These are phyloP conservation scores for Elaphomyces granulatus DNA, from an alignment of 495 filamentous ascomycete genomes.

Conservation along the genomic window DNA sequence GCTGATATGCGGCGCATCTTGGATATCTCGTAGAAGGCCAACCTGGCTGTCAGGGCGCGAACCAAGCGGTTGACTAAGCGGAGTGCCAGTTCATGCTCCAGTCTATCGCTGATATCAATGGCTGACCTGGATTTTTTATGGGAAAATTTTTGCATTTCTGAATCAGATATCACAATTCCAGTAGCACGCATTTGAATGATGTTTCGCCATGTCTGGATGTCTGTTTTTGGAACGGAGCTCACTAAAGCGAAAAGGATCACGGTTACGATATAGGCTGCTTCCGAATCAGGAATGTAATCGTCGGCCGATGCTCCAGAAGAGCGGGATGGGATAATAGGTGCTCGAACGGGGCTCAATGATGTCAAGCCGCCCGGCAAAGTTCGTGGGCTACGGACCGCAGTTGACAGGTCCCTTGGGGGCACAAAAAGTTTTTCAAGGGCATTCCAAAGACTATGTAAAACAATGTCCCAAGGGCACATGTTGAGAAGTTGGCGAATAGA, in stretches of 20 bases:
- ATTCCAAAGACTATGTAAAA: conserved; percentile 67
- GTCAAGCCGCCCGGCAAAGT: conserved; percentile 25
- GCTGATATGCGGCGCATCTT: conserved; percentile 27
- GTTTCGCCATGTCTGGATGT: conserved; percentile 33
- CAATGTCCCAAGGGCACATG: conserved; percentile 35
- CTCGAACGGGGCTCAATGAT: conserved; percentile 9
- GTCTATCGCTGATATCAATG: conserved; percentile 32
- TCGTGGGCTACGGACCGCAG: conserved; percentile 20
- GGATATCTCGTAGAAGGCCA: conserved; percentile 38
- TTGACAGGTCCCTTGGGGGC: conserved; percentile 41
- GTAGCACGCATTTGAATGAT: conserved; percentile 37
- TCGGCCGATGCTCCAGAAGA: conserved; percentile 16
- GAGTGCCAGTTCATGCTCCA: conserved; percentile 47
- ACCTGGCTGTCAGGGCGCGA: conserved; percentile 36
- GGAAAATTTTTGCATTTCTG: conserved; percentile 26
- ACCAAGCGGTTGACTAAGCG: conserved; percentile 41
- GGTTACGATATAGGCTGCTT: conserved; percentile 42
- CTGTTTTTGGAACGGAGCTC: conserved; percentile 33
- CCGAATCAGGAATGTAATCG: conserved; percentile 34
- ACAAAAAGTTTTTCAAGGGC: conserved; percentile 52
- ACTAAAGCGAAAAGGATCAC: conserved; percentile 43
- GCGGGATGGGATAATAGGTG: conserved; percentile 18
- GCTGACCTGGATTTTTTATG: conserved; percentile 16
- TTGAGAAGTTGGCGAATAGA: conserved; percentile 23
- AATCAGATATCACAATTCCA: conserved; percentile 36